Percentiles rank a stretch among this genome's conserved stretches.
These are phyloP conservation scores for Blepharisma japonicum DNA, from an alignment of 73 alveolate genomes.

Conservation along the genomic window DNA sequence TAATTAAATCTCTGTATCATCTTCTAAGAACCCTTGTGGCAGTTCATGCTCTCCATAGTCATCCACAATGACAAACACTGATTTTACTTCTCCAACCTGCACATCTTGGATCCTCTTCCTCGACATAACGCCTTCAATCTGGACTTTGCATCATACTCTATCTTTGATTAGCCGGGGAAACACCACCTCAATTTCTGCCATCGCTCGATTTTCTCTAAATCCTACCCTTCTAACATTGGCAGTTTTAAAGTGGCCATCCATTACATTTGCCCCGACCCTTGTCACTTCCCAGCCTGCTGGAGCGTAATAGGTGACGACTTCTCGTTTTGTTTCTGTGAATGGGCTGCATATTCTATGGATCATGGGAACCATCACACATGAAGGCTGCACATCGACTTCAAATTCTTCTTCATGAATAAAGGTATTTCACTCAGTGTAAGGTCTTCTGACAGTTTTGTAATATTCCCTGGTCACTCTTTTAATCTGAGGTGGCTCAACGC, in stretches of 20 bases:
- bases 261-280: background rate
- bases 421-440: constrained; percentile 7
- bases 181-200: constrained; percentile 22
- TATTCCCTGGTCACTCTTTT: background rate
- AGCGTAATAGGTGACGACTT: constrained; percentile 19
- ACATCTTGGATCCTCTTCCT: constrained; percentile 27
- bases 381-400: background rate
- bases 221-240: background rate
- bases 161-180: background rate
- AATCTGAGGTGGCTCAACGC: constrained; percentile 23
- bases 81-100: background rate
- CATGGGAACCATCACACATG: constrained; percentile 17
- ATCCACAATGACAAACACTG: constrained; percentile 18
- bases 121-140: constrained; percentile 3
- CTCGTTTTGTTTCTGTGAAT: background rate
- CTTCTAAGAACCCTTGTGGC: constrained; percentile 7
- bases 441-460: background rate
- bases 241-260: constrained; percentile 1
- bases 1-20: constrained; percentile 13
- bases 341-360: background rate
- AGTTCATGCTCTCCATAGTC: constrained; percentile 27
- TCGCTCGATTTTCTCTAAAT: constrained; percentile 9
- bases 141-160: background rate
- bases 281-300: constrained; percentile 30
- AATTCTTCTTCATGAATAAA: constrained; percentile 1